Percentiles rank a stretch among this genome's conserved stretches.
Conservation (phyloP, 805 yeast genomes). For the Tetrapisispora arboricola region DNA sequence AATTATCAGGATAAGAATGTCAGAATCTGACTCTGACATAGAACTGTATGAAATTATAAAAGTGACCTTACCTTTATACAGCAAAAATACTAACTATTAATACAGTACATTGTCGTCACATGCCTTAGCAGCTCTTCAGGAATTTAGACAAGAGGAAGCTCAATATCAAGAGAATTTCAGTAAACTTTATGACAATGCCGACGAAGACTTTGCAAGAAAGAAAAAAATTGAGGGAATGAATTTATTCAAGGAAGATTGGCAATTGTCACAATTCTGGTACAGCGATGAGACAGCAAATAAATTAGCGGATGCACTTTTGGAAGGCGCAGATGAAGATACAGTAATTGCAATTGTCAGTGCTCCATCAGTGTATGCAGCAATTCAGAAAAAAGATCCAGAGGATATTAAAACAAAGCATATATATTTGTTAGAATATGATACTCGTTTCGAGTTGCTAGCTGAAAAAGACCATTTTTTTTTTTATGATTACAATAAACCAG, state of each 20-base stretch:
- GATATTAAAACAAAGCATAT: slow-evolving; percentile 58
- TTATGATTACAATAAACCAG: slow-evolving; percentile 69
- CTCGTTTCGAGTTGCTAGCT: slow-evolving; percentile 62
- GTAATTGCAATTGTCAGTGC: slow-evolving; percentile 74
- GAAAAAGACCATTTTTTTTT: slow-evolving; percentile 56
- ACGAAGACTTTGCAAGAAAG: slow-evolving; percentile 32
- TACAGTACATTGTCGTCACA: slow-evolving; percentile 33
- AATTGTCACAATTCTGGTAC: slow-evolving; percentile 88
- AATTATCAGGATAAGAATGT: slow-evolving; percentile 4
- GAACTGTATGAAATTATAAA: slow-evolving; percentile 12
- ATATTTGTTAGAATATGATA: slow-evolving; percentile 70
- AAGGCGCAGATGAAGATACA: slow-evolving; percentile 65
- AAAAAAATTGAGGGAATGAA: slow-evolving; percentile 45
- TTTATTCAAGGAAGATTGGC: slow-evolving; percentile 86
- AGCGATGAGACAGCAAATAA: slow-evolving; percentile 58
- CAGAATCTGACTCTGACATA: slow-evolving; percentile 14
- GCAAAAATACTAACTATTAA: neutral
- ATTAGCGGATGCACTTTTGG: slow-evolving; percentile 60
- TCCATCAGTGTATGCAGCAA: slow-evolving; percentile 85
- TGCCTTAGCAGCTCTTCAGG: slow-evolving; percentile 46
- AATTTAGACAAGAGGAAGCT: slow-evolving; percentile 57
- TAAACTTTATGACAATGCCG: slow-evolving; percentile 45
- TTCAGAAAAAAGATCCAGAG: slow-evolving; percentile 41
- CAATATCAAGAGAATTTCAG: slow-evolving; percentile 47
- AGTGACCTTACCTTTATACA: neutral